phyloP scores from a whole-genome alignment of 495 filamentous ascomycete species.

The Xylaria nigripes region DNA sequence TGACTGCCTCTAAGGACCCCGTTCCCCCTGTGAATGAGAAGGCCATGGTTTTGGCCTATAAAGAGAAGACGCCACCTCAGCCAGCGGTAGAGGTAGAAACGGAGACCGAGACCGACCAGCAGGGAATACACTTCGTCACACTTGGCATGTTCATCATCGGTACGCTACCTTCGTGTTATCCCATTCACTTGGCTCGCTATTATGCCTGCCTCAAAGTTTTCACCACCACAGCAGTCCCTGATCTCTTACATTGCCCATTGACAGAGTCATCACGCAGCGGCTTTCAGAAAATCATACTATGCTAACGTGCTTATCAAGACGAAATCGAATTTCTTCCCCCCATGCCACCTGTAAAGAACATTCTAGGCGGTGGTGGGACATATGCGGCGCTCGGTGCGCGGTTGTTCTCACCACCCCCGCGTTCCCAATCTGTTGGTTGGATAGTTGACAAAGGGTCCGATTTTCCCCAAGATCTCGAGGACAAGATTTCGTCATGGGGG shows the following conservation, averaged over 20 bases:
- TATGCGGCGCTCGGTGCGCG: conserved; percentile 85
- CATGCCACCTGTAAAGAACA: conserved; percentile 53
- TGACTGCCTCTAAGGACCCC: conserved; percentile 2
- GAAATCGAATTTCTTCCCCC: conserved; percentile 74
- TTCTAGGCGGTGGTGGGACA: conserved; percentile 79
- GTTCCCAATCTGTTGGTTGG: conserved; percentile 63
- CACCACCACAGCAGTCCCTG: background rate
- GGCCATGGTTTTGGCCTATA: background rate
- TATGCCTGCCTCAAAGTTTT: background rate
- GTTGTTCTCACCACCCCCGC: conserved; percentile 61
- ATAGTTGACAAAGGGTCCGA: conserved; percentile 85
- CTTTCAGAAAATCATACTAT: background rate
- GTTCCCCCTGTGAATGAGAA: background rate
- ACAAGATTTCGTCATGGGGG: conserved; percentile 58
- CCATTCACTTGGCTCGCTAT: background rate
- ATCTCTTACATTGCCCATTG: background rate
- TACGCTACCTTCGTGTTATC: conserved; percentile 28
- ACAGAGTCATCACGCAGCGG: background rate
- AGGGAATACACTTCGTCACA: conserved; percentile 70
- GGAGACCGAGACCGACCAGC: conserved; percentile 8
- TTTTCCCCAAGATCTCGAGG: conserved; percentile 60
- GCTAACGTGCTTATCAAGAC: conserved; percentile 46
- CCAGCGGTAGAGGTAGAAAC: background rate
- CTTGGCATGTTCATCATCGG: conserved; percentile 96
- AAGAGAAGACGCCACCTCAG: background rate